Base-by-base conservation (phyloP, 2,329 filamentous ascomycete species). In the Verticillium albo-atrum region DNA sequence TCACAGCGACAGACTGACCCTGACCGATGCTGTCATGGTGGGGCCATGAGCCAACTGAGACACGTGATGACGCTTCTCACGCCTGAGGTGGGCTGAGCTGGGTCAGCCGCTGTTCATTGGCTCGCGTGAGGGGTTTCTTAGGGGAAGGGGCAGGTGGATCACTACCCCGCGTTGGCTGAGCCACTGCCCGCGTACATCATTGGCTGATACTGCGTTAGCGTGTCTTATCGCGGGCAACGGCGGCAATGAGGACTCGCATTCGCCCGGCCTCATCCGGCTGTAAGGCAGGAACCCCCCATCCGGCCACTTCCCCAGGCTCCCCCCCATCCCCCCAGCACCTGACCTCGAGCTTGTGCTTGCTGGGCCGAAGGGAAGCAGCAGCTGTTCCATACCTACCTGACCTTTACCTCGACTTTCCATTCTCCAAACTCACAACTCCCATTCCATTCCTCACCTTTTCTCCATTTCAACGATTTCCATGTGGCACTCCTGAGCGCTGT, bases 41-140 rank as follows among this genome's bases (percentile, higher is more conserved):
- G 54, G 42, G 42, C 20, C 10, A 23, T 50, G n/a, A 12, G n/a
- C 42, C 32, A 58, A 35, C 52, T n/a, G 10, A 35, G 25, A 53
- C 23, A 55, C 61, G 61, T 63, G 58, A 68, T 68, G 63, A 63
- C 72, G 67, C 64, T 71, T 56, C 60, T 66, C 35, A 64, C 63
- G 42, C 42, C 42, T 20, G 20, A 50, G 42, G 42, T 23, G 42
- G 42, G 42, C 42, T 25, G 20, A 50, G 20, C 20, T 50, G 20
- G n/a, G 42, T 23, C n/a, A 50, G 42, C 20, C 42, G 4, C 5
- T 12, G 42, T 7, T 50, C n/a, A 50, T 50, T 50, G 42, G 42
- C 42, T 50, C 42, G 42, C 42, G 20, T 50, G 42, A 23, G n/a
- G 42, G n/a, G n/a, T 50, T 23, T 50, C 42, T 10, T 20, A 50